Percentiles rank a stretch among this genome's conserved stretches.
phyloP scores from a whole-genome alignment of 352 stramenopile species.

The Pythium scleroteichum region DNA sequence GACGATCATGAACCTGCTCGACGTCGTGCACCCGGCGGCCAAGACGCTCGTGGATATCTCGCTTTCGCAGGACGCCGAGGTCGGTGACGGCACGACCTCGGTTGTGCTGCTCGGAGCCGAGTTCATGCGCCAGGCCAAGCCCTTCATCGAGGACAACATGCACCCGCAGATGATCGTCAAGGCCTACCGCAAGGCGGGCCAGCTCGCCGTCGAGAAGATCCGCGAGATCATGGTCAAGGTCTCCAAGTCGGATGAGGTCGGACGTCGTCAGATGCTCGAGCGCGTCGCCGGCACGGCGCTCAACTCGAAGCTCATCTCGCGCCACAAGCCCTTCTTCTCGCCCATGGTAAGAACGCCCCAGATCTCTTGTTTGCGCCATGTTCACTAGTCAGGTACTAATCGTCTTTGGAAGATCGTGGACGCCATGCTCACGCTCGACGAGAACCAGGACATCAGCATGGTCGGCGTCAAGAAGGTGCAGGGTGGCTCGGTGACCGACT shows the following conservation, averaged over 20 bases:
- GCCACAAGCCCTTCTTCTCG: slow-evolving; percentile 97
- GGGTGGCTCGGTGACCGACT: slow-evolving; percentile 97
- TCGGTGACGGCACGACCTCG: slow-evolving; percentile 95
- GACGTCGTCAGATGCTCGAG: slow-evolving; percentile 88
- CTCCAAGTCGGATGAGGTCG: slow-evolving; percentile 75
- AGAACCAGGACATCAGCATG: slow-evolving; percentile 88
- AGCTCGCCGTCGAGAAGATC: slow-evolving; percentile 86
- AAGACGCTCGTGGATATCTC: slow-evolving; percentile 99
- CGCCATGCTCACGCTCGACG: slow-evolving; percentile 92
- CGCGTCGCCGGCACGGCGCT: slow-evolving; percentile 95
- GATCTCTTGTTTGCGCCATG: neutral
- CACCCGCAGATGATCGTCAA: slow-evolving; percentile 93
- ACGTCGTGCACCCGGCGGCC: slow-evolving; percentile 98
- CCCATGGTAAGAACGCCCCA: slow-evolving; percentile 83
- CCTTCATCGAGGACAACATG: slow-evolving; percentile 98
- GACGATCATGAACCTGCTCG: slow-evolving; percentile 98
- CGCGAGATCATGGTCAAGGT: slow-evolving; percentile 85
- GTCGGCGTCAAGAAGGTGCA: slow-evolving; percentile 98
- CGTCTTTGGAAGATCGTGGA: slow-evolving; percentile 87
- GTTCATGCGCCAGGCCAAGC: slow-evolving; percentile 97
- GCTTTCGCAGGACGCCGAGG: slow-evolving; percentile 88
- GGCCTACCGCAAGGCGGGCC: slow-evolving; percentile 81
- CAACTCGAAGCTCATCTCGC: slow-evolving; percentile 98
- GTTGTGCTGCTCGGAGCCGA: slow-evolving; percentile 97
- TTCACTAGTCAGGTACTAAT: neutral